Evolutionary conservation across 2,329 filamentous ascomycete species (phyloP).

Genomic region (Colletotrichum sublineola): DNA sequence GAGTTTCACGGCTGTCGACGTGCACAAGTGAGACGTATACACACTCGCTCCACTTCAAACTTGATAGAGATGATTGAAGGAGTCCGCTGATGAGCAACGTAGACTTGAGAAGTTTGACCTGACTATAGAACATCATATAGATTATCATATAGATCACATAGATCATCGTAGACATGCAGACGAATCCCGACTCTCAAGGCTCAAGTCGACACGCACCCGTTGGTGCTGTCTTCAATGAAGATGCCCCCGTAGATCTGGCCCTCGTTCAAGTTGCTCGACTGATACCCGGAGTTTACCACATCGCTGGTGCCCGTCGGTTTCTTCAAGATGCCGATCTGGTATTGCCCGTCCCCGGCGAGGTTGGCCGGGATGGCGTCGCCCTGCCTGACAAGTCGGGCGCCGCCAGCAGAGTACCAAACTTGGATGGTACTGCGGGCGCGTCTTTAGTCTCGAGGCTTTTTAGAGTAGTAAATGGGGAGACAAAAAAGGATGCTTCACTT

Average conservation of each 20-base stretch:
- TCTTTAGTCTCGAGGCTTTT: background rate
- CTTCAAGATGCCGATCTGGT: conserved; percentile 72
- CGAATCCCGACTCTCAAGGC: background rate
- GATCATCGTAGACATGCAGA: background rate
- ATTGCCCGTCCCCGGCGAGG: conserved; percentile 30
- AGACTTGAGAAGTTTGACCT: background rate
- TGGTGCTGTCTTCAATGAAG: conserved; percentile 62
- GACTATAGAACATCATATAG: background rate
- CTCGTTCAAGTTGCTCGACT: conserved; percentile 61
- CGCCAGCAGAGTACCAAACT: conserved; percentile 40
- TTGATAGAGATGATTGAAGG: background rate
- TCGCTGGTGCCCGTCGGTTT: conserved; percentile 65
- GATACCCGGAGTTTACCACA: conserved; percentile 63
- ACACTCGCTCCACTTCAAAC: background rate
- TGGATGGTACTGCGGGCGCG: conserved; percentile 39
- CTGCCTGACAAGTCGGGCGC: conserved; percentile 27
- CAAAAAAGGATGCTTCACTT: conserved; percentile 18
- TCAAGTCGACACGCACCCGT: conserved; percentile 57
- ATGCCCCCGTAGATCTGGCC: conserved; percentile 65
- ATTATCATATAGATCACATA: background rate
- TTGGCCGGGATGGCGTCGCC: conserved; percentile 16
- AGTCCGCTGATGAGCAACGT: background rate
- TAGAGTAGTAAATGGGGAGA: background rate
- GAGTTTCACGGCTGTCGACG: conserved; percentile 38
- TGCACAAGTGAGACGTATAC: conserved; percentile 9